Base-by-base conservation (phyloP, 805 yeast species). In the Myxozyma monticola region DNA sequence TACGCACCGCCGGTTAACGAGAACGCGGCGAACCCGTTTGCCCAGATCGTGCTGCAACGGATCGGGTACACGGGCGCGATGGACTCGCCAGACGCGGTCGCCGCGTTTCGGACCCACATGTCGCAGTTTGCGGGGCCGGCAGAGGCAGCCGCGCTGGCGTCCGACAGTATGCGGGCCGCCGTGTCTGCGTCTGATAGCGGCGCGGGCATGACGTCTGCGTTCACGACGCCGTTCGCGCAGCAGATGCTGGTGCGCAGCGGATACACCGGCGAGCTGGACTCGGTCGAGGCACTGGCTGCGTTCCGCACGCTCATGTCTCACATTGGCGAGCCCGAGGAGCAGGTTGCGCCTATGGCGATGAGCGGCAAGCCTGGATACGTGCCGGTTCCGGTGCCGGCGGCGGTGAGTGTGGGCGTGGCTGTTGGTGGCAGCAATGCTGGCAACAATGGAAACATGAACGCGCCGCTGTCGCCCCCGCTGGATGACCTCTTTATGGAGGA, bases 151-250 rank as follows among this genome's bases (percentile, higher is more conserved):
- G 17, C 36, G 24, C 21, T 7, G 24, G 6, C n/a, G 37, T 37
- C 42, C 6, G 28, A 35, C 42, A 35, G 22, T n/a, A n/a, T n/a
- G n/a, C n/a, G n/a, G n/a, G n/a, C n/a, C n/a, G n/a, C n/a, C n/a
- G n/a, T n/a, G n/a, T n/a, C n/a, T n/a, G n/a, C n/a, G n/a, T n/a
- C n/a, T n/a, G n/a, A n/a, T n/a, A 4, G 40, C 24, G 2, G 5
- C 8, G 31, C 10, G 18, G 3, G 26, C 9, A 10, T 9, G 14
- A n/a, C 41, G 5, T 10, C 4, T 28, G 31, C 9, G 21, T 51
- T 35, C 34, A 53, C 56, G 6, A 51, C 57, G 8, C 20, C 26
- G 8, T 53, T 45, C 37, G 57, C 56, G 9, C 57, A 53, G 22
- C 51, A 46, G 24, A 40, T 39, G 20, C 45, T 53, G 6, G 10